phyloP scores from a whole-genome alignment of 140 eudicot genomes.

The Bidens hawaiensis region DNA sequence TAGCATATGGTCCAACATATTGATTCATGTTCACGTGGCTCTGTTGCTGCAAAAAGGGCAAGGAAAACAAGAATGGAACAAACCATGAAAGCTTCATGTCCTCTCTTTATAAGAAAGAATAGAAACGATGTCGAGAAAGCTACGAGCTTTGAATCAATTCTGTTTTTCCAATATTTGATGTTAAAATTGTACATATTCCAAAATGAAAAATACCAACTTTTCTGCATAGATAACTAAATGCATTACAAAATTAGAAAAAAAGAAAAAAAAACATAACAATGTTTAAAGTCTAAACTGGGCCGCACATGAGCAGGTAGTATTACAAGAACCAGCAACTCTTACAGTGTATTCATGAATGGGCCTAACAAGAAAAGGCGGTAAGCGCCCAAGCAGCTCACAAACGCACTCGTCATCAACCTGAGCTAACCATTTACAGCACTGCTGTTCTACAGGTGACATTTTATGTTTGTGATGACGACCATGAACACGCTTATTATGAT shows the following conservation, averaged over 20 bases:
- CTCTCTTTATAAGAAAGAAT: conserved; percentile 10
- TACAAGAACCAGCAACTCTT: conserved; percentile 44
- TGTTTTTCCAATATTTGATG: background rate
- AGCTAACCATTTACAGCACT: conserved; percentile 79
- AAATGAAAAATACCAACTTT: conserved; percentile 5
- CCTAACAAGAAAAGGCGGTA: conserved; percentile 68
- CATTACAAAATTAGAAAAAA: conserved; percentile 5
- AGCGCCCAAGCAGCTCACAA: conserved; percentile 58
- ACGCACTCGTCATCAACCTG: conserved; percentile 61
- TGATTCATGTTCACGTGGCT: background rate
- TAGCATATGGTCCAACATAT: conserved; percentile 18
- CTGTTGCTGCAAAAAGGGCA: background rate
- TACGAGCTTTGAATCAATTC: conserved; percentile 18
- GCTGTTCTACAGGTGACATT: conserved; percentile 43
- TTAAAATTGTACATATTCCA: conserved; percentile 11
- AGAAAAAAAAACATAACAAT: background rate
- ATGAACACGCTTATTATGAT: conserved; percentile 11
- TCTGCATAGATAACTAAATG: conserved; percentile 12
- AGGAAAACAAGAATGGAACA: conserved; percentile 6
- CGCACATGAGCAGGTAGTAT: conserved; percentile 44
- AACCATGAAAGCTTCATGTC: conserved; percentile 6
- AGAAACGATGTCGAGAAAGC: background rate
- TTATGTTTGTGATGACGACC: conserved; percentile 21
- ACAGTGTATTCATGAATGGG: conserved; percentile 63
- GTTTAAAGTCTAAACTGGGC: conserved; percentile 34